phyloP scores from a whole-genome alignment of 495 filamentous ascomycete genomes.

The Echria macrotheca region DNA sequence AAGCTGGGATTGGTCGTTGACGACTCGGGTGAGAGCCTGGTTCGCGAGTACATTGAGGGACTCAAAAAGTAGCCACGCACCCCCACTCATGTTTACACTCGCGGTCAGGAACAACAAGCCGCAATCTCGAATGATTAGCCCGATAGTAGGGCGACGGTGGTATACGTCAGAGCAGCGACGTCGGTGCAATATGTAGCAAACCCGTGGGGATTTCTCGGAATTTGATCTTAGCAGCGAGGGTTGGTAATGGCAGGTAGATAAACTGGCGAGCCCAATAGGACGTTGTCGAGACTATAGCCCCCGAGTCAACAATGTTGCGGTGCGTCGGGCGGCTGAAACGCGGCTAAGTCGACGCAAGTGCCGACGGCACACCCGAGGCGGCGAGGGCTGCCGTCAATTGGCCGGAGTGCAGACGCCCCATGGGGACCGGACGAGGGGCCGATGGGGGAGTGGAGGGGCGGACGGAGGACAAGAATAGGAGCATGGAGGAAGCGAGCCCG shows the following conservation, averaged over 20 bases:
- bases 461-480: neutral
- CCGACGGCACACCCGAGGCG: neutral
- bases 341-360: neutral
- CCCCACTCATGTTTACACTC: no score
- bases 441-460: neutral
- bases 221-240: neutral
- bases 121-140: conserved; percentile 1
- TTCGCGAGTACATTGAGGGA: conserved; percentile 38
- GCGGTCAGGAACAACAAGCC: no score
- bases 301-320: neutral
- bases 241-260: neutral
- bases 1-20: conserved; percentile 58
- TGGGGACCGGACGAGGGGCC: neutral
- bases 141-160: no score
- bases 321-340: conserved; percentile 1
- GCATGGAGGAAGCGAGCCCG: neutral
- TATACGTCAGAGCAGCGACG: no score
- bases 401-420: no score
- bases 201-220: neutral
- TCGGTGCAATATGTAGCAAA: conserved; percentile 1
- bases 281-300: no score
- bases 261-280: neutral
- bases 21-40: conserved; percentile 24
- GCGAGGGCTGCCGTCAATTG: neutral
- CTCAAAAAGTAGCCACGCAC: conserved; percentile 25